Percentiles rank a stretch among this genome's conserved stretches.
Conservation (phyloP, 768 basidiomycete genomes). For the Leucocoprinus birnbaumii region DNA sequence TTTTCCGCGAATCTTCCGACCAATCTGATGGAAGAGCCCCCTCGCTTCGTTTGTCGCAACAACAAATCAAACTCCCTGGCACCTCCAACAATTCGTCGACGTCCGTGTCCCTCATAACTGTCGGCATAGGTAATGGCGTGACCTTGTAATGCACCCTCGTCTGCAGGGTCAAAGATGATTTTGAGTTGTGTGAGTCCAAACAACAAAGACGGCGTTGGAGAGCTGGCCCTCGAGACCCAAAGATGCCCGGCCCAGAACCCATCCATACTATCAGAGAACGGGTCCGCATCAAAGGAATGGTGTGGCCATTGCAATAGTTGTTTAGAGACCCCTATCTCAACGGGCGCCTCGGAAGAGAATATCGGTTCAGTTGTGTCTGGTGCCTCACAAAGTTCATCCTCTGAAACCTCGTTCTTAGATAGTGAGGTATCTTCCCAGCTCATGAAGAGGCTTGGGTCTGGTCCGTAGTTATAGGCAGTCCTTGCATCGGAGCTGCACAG, state of each 20-base stretch:
- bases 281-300: constrained; percentile 1
- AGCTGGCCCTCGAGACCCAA: not conserved
- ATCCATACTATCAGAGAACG: not conserved
- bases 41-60: not conserved
- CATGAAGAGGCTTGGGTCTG: constrained; percentile 3
- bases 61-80: constrained; percentile 2
- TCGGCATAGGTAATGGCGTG: not conserved
- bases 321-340: not conserved
- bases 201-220: not conserved
- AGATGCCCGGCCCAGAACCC: constrained; percentile 9
- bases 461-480: not conserved
- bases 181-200: constrained; percentile 4
- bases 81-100: not conserved
- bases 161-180: not conserved
- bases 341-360: not conserved
- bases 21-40: constrained; percentile 11
- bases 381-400: not conserved
- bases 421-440: constrained; percentile 1
- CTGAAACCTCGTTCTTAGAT: constrained; percentile 5
- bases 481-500: not conserved
- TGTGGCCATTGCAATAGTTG: constrained; percentile 1
- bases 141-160: not conserved
- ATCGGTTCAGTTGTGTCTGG: constrained; percentile 3
- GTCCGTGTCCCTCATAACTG: not conserved
- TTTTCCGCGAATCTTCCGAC: not conserved